Evolutionary conservation across 495 filamentous ascomycete genomes (phyloP).

Genomic region (Aspergillus wentii): DNA sequence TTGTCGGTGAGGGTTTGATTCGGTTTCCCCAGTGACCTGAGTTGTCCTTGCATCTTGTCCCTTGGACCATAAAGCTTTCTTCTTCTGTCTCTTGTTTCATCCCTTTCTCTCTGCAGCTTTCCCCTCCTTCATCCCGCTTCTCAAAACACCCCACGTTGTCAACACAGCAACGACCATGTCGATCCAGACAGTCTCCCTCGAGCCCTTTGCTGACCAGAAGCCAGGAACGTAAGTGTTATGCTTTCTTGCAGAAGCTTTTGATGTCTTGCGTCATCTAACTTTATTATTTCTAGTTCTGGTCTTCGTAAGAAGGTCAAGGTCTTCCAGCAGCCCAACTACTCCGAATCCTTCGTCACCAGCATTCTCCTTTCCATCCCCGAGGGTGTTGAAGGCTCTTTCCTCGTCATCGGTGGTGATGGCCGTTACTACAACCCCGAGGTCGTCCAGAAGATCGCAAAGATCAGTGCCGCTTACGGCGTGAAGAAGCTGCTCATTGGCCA

Average conservation of each 20-base stretch:
- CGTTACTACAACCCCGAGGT: slow-evolving; percentile 96
- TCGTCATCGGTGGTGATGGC: slow-evolving; percentile 97
- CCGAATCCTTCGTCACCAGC: slow-evolving; percentile 89
- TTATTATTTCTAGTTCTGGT: slow-evolving; percentile 63
- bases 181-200: slow-evolving; percentile 68
- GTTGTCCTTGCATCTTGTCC: slow-evolving; percentile 1
- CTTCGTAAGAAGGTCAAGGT: slow-evolving; percentile 98
- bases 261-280: too few relatives aligned
- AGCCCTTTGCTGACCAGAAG: slow-evolving; percentile 90
- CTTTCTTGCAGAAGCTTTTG: too few relatives aligned
- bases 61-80: slow-evolving; percentile 6
- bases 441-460: slow-evolving; percentile 94
- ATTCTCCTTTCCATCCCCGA: slow-evolving; percentile 95
- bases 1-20: slow-evolving; percentile 20
- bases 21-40: slow-evolving; percentile 1
- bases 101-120: slow-evolving; percentile 7
- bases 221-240: slow-evolving; percentile 87
- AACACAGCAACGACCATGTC: slow-evolving; percentile 52
- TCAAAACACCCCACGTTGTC: slow-evolving; percentile 2
- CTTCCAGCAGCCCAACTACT: slow-evolving; percentile 93
- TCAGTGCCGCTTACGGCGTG: slow-evolving; percentile 92
- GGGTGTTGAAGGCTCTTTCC: slow-evolving; percentile 77
- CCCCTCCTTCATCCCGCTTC: slow-evolving; percentile 9
- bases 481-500: slow-evolving; percentile 98
- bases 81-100: slow-evolving; percentile 9